Percentiles rank a stretch among this genome's conserved stretches.
Conservation (phyloP, 345 rosid genomes). For the Melaleuca alternifolia region DNA sequence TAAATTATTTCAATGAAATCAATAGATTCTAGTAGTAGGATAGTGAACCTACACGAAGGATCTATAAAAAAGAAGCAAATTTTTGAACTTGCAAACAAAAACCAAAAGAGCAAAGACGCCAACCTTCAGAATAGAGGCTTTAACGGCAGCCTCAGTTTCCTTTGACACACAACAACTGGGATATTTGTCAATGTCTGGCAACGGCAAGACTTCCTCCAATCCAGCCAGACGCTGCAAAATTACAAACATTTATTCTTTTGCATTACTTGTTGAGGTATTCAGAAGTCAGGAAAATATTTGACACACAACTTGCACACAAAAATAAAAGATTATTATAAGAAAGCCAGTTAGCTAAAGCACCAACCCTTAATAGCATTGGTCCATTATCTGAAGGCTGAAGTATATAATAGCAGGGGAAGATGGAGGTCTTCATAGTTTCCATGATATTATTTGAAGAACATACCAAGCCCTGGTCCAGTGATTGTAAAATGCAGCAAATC, state of each 20-base stretch:
- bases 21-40: not conserved
- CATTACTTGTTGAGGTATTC: not conserved
- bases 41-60: not conserved
- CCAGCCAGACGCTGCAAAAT: conserved; percentile 69
- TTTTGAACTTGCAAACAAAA: not conserved
- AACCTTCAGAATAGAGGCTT: conserved; percentile 48
- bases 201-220: conserved; percentile 64
- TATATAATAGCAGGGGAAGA: conserved; percentile 61
- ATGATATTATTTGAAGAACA: conserved; percentile 61
- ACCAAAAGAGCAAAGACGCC: not conserved
- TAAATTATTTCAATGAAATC: not conserved
- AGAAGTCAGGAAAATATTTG: not conserved
- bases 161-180: conserved; percentile 30
- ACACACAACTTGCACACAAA: not conserved
- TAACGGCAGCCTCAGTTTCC: conserved; percentile 53
- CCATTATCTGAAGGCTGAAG: conserved; percentile 88
- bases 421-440: conserved; percentile 44
- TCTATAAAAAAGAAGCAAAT: not conserved
- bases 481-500: conserved; percentile 52
- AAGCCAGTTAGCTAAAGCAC: not conserved
- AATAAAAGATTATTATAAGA: not conserved
- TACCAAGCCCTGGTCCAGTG: conserved; percentile 74
- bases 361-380: conserved; percentile 89
- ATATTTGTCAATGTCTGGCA: conserved; percentile 31
- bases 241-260: conserved; percentile 1